A percentile compares a stretch with the other conserved stretches of the same genome.
Evolutionary conservation across 139 green algal genomes (phyloP).

Genomic region (Picochlorum sp.): DNA sequence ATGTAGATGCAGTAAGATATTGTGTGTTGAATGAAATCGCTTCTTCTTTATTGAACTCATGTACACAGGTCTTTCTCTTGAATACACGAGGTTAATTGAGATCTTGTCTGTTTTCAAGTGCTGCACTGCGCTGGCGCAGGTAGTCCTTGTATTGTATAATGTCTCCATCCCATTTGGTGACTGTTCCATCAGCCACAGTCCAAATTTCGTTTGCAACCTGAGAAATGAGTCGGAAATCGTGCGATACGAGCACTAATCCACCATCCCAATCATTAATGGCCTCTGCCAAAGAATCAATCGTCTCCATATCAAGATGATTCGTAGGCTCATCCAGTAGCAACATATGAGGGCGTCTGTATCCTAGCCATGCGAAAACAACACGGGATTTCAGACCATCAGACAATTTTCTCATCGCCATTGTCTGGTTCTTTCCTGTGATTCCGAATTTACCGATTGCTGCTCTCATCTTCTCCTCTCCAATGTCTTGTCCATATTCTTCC

Average conservation of each 20-base stretch:
- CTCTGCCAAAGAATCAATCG: conserved; percentile 86
- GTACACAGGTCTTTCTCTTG: too few relatives aligned
- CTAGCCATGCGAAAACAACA: conserved; percentile 88
- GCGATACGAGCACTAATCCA: conserved; percentile 78
- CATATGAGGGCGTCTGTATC: conserved; percentile 77
- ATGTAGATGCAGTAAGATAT: neutral
- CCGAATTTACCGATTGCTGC: conserved; percentile 57
- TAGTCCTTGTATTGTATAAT: conserved; percentile 86
- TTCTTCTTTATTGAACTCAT: too few relatives aligned
- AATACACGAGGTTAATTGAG: neutral
- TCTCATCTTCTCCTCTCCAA: conserved; percentile 61
- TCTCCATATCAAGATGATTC: conserved; percentile 94
- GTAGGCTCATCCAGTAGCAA: conserved; percentile 84
- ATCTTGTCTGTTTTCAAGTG: conserved; percentile 12
- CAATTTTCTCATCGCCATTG: conserved; percentile 68
- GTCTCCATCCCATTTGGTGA: conserved; percentile 70
- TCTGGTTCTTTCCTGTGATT: conserved; percentile 64
- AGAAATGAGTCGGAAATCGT: conserved; percentile 86
- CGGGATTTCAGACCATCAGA: conserved; percentile 84
- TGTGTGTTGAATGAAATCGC: neutral
- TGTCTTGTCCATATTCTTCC: conserved; percentile 29
- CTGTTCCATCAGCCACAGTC: conserved; percentile 67
- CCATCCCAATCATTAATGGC: conserved; percentile 90
- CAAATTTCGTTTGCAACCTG: conserved; percentile 90
- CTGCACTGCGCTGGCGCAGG: conserved; percentile 46